Evolutionary conservation across 176 grass and related monocot species (phyloP).

Genomic region (Pontederia paniculata): DNA sequence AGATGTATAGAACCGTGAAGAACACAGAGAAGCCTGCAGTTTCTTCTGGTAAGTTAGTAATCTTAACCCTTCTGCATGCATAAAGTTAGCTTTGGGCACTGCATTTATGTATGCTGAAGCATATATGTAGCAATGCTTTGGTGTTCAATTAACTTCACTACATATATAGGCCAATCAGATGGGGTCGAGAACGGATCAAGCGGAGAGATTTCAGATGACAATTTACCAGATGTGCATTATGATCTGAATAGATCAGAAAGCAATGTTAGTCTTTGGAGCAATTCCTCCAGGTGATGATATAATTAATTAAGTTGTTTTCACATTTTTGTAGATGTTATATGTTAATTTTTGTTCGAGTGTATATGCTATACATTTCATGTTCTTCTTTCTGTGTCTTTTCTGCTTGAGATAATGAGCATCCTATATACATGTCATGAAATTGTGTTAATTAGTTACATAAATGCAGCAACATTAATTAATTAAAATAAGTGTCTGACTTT

Average conservation of each 20-base stretch:
- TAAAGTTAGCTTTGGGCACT: background rate
- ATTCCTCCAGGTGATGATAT: conserved; percentile 52
- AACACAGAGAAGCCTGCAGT: conserved; percentile 59
- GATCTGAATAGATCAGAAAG: conserved; percentile 54
- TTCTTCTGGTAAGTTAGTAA: conserved; percentile 30
- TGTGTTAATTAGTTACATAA: no score
- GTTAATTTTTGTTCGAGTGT: no score
- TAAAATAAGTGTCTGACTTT: no score
- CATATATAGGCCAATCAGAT: conserved; percentile 46
- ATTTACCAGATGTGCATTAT: conserved; percentile 23
- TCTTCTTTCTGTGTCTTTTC: no score
- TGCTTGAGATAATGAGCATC: no score
- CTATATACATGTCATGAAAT: no score
- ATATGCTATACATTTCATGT: no score
- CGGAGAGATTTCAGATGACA: conserved; percentile 61
- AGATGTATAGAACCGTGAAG: conserved; percentile 98
- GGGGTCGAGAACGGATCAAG: background rate
- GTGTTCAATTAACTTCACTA: background rate
- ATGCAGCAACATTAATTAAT: no score
- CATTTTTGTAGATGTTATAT: no score
- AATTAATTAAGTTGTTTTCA: background rate
- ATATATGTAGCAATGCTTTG: background rate
- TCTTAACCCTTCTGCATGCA: background rate
- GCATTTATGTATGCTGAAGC: background rate
- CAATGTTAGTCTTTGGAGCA: conserved; percentile 49